Evolutionary conservation across 306 rosid species (phyloP).

Genomic region (Medicago lupulina): DNA sequence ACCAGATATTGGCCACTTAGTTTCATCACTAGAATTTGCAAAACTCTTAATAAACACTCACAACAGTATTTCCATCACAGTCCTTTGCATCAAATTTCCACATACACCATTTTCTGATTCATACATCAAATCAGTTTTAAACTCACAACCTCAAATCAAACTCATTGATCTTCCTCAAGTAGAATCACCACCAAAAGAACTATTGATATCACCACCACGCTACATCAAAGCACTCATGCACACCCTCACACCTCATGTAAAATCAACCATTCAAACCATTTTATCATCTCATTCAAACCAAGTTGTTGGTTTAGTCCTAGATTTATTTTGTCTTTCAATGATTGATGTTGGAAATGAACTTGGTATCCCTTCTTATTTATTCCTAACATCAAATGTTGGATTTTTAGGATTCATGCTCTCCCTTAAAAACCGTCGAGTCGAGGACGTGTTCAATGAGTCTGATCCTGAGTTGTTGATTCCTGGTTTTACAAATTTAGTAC

Average conservation of each 20-base stretch:
- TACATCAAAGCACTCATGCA: constrained; percentile 44
- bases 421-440: constrained; percentile 40
- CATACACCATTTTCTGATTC: constrained; percentile 40
- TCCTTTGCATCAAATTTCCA: constrained; percentile 50
- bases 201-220: constrained; percentile 35
- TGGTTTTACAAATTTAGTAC: constrained; percentile 50
- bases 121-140: constrained; percentile 45
- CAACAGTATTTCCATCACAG: constrained; percentile 50
- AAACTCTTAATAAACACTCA: constrained; percentile 42
- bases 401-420: constrained; percentile 47
- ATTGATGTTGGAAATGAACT: constrained; percentile 58
- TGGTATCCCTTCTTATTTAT: constrained; percentile 56
- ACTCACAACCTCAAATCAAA: constrained; percentile 51
- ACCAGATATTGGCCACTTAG: constrained; percentile 58
- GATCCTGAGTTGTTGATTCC: constrained; percentile 50
- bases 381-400: constrained; percentile 52
- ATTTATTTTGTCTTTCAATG: constrained; percentile 58
- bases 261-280: constrained; percentile 39
- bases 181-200: constrained; percentile 48
- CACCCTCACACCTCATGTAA: constrained; percentile 45
- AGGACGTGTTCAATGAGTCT: constrained; percentile 42
- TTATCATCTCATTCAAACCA: constrained; percentile 38
- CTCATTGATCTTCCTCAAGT: constrained; percentile 57
- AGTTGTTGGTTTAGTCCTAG: constrained; percentile 53
- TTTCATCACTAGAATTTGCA: constrained; percentile 58